Evolutionary conservation across 2,329 filamentous ascomycete species (phyloP).

Genomic region (Talaromyces islandicus): DNA sequence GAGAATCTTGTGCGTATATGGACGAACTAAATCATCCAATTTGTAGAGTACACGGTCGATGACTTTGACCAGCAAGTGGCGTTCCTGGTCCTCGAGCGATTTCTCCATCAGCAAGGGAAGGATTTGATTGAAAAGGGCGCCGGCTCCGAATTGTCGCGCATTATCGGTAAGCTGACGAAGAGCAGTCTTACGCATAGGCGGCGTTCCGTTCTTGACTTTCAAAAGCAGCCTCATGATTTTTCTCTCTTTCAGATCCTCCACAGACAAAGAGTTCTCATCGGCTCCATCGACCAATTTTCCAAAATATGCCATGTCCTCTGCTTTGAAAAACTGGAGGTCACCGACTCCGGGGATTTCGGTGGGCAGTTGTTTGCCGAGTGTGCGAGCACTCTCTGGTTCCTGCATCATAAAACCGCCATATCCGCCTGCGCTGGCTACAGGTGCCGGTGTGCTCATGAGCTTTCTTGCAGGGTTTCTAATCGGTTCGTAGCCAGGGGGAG

Average conservation of each 20-base stretch:
- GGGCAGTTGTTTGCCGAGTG: slow-evolving; percentile 82
- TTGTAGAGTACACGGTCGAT: slow-evolving; percentile 99
- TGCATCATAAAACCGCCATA: slow-evolving; percentile 93
- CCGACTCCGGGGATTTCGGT: slow-evolving; percentile 95
- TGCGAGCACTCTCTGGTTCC: slow-evolving; percentile 76
- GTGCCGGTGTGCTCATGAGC: slow-evolving; percentile 64
- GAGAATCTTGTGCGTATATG: slow-evolving; percentile 96
- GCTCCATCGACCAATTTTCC: slow-evolving; percentile 92
- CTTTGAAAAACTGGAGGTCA: slow-evolving; percentile 96
- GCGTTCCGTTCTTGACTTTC: slow-evolving; percentile 98
- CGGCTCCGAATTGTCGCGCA: slow-evolving; percentile 89
- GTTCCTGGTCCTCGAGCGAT: slow-evolving; percentile 93
- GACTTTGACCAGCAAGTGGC: slow-evolving; percentile 96
- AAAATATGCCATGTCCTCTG: slow-evolving; percentile 98
- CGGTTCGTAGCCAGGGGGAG: slow-evolving; percentile 86
- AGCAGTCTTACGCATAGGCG: slow-evolving; percentile 97
- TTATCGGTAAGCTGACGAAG: slow-evolving; percentile 97
- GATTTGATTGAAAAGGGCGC: slow-evolving; percentile 93
- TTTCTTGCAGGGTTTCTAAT: slow-evolving; percentile 71
- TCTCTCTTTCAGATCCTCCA: slow-evolving; percentile 93
- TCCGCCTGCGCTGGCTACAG: slow-evolving; percentile 53
- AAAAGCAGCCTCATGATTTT: slow-evolving; percentile 97
- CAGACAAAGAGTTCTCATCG: slow-evolving; percentile 83
- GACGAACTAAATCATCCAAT: slow-evolving; percentile 89
- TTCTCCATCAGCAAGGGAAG: slow-evolving; percentile 97